Evolutionary conservation across 208 protist species (phyloP), one percentile per base, ranked within the genome.

Genomic region (Naegleria gruberi): DNA sequence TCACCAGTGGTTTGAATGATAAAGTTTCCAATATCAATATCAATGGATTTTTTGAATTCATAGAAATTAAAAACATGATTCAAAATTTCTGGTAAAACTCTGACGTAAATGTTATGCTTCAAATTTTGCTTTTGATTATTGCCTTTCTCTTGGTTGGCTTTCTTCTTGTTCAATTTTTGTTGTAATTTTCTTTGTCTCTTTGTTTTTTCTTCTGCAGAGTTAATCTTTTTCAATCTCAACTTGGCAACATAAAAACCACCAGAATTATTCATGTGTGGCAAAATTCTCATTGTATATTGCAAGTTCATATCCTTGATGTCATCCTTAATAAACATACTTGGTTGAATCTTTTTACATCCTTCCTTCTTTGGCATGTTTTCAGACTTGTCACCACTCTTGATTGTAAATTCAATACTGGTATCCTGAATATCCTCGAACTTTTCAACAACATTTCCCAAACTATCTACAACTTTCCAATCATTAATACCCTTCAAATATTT

Each of bases 221-320:
- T 4, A 10, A 65, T 4, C 30, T 65, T 65, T 65, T 65, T 65
- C 51, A 65, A 65, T 65, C 51, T 65, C 30, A 65, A 65, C 30
- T 65, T 65, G 30, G 98, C 97, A 30, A 99, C 95, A 92, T 99
- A 99, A 95, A 99, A 99, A 86, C 97, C 98, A 65, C 98, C 98
- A 82, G 96, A 97, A 85, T 98, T 95, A 92, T 97, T 97, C 88
- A 97, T 91, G 45, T 96, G 97, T 40, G 98, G 98, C 45, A 98
- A 94, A 15, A 99, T 90, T 41, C 98, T 95, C 94, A 98, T 96
- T 91, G 96, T 98, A 37, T 93, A 91, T 45, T 95, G 89, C 19
- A 98, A 92, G 89, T 97, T 94, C 26, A 96, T 83, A 5, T 55
- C 40, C 45, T 91, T n/a, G 0, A 92, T 93, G 17, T 94, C 74